These are phyloP conservation scores for Mucuna pruriens DNA, from an alignment of 306 rosid genomes.

Conservation along the genomic window DNA sequence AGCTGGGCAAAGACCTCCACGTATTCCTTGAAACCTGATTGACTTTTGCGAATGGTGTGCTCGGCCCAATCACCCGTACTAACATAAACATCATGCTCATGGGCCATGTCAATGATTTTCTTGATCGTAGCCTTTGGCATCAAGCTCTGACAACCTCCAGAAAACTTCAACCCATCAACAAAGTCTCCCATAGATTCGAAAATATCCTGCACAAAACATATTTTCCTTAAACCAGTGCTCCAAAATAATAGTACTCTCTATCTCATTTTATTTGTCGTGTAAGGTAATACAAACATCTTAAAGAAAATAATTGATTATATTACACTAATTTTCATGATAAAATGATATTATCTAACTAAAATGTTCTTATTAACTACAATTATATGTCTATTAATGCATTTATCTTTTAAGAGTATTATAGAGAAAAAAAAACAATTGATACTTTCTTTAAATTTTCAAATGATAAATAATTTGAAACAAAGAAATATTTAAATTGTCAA, in stretches of 20 bases:
- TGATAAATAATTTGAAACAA: no score
- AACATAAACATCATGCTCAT: conserved; percentile 77
- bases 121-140: conserved; percentile 71
- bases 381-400: no score
- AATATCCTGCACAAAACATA: conserved; percentile 59
- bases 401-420: no score
- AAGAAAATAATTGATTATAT: no score
- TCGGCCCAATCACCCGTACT: conserved; percentile 98
- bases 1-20: conserved; percentile 62
- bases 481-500: no score
- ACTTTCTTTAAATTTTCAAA: no score
- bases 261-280: no score
- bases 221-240: not conserved
- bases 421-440: no score
- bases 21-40: conserved; percentile 71
- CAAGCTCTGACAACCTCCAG: conserved; percentile 85
- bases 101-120: conserved; percentile 82
- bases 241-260: not conserved
- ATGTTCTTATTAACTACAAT: no score
- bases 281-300: no score
- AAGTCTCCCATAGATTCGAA: conserved; percentile 80
- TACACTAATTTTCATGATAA: no score
- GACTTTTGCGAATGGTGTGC: conserved; percentile 68
- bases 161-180: conserved; percentile 88
- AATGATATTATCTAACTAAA: no score